phyloP scores from a whole-genome alignment of 2,329 filamentous ascomycete genomes.

The Lomentospora prolificans region DNA sequence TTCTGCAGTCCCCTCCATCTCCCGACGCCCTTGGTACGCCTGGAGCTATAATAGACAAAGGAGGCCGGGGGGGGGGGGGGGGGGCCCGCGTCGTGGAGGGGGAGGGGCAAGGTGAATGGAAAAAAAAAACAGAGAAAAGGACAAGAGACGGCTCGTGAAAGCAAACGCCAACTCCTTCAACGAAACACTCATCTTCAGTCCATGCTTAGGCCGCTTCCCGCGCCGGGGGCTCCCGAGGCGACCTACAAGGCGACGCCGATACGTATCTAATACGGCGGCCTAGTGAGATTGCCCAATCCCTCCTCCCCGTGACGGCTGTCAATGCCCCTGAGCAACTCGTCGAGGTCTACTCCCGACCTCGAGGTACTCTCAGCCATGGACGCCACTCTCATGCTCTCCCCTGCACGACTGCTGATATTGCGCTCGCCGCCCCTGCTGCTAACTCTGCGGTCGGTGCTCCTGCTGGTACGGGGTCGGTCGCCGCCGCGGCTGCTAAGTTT shows the following conservation, averaged over 20 bases:
- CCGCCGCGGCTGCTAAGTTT: slow-evolving; percentile 7
- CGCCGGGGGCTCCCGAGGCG: too few species aligned
- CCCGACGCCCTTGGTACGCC: neutral
- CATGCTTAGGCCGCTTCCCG: too few species aligned
- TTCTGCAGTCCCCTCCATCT: neutral
- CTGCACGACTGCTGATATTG: slow-evolving; percentile 31
- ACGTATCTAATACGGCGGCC: slow-evolving; percentile 35
- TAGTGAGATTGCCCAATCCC: slow-evolving; percentile 33
- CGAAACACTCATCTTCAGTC: too few species aligned
- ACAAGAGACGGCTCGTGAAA: neutral
- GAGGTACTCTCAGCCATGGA: slow-evolving; percentile 22
- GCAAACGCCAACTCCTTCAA: neutral
- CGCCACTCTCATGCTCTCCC: slow-evolving; percentile 25
- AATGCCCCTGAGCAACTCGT: slow-evolving; percentile 39
- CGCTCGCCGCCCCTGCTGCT: slow-evolving; percentile 14
- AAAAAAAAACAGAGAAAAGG: neutral
- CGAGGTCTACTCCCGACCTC: slow-evolving; percentile 30
- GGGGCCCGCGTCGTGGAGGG: too few species aligned
- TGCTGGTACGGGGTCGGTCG: slow-evolving; percentile 1
- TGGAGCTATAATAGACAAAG: neutral
- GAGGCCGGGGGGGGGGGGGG: too few species aligned
- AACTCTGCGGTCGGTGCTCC: slow-evolving; percentile 7
- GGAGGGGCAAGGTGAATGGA: neutral
- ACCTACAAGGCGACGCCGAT: neutral
- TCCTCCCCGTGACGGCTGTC: slow-evolving; percentile 37